These are phyloP conservation scores for Globisporangium cylindrosporum DNA, from an alignment of 352 stramenopile species.

Conservation along the genomic window DNA sequence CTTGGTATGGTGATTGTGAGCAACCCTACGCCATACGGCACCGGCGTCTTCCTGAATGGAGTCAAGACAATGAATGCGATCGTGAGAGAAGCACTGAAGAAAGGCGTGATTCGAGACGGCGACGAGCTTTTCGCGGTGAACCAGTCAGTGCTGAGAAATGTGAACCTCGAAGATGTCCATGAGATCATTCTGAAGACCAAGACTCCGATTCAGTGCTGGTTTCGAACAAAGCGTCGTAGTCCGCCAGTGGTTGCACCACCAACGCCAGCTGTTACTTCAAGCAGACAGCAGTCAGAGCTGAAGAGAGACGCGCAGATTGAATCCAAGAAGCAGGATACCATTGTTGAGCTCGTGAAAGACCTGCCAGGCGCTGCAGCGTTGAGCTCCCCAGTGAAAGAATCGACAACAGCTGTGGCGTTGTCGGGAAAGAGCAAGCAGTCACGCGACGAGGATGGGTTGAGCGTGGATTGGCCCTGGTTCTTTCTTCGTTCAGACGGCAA, in stretches of 20 bases:
- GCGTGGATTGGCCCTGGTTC: conserved; percentile 72
- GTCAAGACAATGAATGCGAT: conserved; percentile 33
- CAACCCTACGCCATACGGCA: background rate
- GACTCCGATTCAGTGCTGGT: conserved; percentile 53
- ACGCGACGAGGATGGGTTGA: conserved; percentile 24
- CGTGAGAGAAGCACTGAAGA: conserved; percentile 41
- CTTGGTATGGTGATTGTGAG: conserved; percentile 52
- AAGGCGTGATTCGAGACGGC: conserved; percentile 49
- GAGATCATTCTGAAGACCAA: conserved; percentile 31
- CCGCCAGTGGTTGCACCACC: background rate
- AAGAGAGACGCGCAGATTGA: background rate
- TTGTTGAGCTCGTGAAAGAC: background rate
- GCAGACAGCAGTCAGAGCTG: background rate
- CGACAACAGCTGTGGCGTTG: background rate
- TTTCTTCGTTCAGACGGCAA: conserved; percentile 82
- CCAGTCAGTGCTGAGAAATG: conserved; percentile 36
- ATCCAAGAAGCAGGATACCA: background rate
- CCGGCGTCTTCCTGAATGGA: conserved; percentile 27
- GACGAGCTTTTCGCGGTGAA: conserved; percentile 73
- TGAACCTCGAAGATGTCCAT: conserved; percentile 26
- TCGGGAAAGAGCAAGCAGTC: background rate
- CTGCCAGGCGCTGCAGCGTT: background rate
- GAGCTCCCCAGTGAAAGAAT: background rate
- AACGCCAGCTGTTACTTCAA: background rate
- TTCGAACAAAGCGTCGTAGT: conserved; percentile 39